Percentiles rank a stretch among this genome's conserved stretches.
Conservation (phyloP, 352 stramenopile species). For the Phytophthora sojae region DNA sequence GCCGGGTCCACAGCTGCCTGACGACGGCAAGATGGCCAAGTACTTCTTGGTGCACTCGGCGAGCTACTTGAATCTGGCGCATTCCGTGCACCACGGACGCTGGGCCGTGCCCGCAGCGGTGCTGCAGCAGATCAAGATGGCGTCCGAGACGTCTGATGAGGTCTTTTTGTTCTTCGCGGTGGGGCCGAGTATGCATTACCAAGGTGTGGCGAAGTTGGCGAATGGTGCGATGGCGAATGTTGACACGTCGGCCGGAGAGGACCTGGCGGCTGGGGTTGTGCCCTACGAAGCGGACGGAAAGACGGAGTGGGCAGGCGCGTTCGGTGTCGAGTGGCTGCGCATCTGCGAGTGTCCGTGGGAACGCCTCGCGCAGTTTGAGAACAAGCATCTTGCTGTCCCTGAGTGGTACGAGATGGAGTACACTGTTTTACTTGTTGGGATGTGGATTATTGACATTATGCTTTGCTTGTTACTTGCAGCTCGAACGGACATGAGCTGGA, state of each 20-base stretch:
- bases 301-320: conserved; percentile 61
- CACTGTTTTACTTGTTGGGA: not conserved
- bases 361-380: conserved; percentile 74
- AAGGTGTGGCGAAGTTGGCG: conserved; percentile 68
- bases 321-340: conserved; percentile 86
- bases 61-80: conserved; percentile 86
- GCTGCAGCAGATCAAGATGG: conserved; percentile 73
- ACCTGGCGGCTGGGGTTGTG: conserved; percentile 54
- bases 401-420: conserved; percentile 55
- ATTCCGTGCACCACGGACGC: conserved; percentile 77
- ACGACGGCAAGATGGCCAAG: conserved; percentile 79
- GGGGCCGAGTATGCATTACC: conserved; percentile 78
- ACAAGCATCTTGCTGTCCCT: conserved; percentile 64
- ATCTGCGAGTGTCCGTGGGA: conserved; percentile 90
- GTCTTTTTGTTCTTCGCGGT: conserved; percentile 88
- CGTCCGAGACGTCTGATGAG: conserved; percentile 75
- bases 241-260: conserved; percentile 49
- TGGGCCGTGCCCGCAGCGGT: conserved; percentile 67
- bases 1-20: conserved; percentile 52
- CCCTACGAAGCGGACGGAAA: conserved; percentile 69
- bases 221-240: conserved; percentile 44
- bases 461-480: conserved; percentile 39
- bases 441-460: conserved; percentile 7
- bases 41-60: conserved; percentile 86
- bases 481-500: conserved; percentile 77